Conservation (phyloP, 2,329 filamentous ascomycete genomes). For the Alternaria consortialis region DNA sequence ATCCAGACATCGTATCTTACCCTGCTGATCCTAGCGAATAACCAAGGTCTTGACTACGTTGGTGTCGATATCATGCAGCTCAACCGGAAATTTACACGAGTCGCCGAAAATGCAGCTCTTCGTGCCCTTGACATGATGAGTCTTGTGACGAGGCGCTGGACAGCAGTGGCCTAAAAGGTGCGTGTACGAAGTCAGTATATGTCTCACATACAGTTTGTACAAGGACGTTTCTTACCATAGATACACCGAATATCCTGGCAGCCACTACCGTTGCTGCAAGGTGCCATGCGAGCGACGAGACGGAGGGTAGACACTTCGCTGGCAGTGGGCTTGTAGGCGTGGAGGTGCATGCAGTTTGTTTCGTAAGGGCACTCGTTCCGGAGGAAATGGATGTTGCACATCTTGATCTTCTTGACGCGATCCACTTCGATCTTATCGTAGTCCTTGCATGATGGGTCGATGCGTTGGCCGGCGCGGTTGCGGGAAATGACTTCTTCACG, state of each 20-base stretch:
- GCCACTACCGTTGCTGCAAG: slow-evolving; percentile 65
- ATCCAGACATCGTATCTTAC: not conserved
- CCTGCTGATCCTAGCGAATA: slow-evolving; percentile 30
- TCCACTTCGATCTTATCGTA: slow-evolving; percentile 66
- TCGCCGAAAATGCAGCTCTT: slow-evolving; percentile 67
- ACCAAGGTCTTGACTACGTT: slow-evolving; percentile 63
- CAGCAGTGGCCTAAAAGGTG: slow-evolving; percentile 63
- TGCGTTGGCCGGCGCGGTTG: slow-evolving; percentile 67
- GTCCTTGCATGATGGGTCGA: slow-evolving; percentile 62
- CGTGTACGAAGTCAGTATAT: too few species aligned
- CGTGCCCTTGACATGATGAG: slow-evolving; percentile 56
- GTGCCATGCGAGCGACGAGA: slow-evolving; percentile 69
- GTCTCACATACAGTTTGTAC: too few species aligned
- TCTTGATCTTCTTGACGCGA: slow-evolving; percentile 68
- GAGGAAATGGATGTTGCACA: slow-evolving; percentile 70
- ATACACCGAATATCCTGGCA: slow-evolving; percentile 69
- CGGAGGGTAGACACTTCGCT: slow-evolving; percentile 64
- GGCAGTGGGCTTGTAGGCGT: slow-evolving; percentile 62
- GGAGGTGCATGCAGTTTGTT: slow-evolving; percentile 64
- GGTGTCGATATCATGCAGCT: slow-evolving; percentile 67
- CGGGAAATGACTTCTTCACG: slow-evolving; percentile 58
- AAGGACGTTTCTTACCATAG: slow-evolving; percentile 55
- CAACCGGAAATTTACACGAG: slow-evolving; percentile 65
- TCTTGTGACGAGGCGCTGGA: slow-evolving; percentile 57
- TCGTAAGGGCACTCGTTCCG: slow-evolving; percentile 66